Evolutionary conservation across 2,329 filamentous ascomycete species (phyloP).

Genomic region (Xenoacremonium recifei): DNA sequence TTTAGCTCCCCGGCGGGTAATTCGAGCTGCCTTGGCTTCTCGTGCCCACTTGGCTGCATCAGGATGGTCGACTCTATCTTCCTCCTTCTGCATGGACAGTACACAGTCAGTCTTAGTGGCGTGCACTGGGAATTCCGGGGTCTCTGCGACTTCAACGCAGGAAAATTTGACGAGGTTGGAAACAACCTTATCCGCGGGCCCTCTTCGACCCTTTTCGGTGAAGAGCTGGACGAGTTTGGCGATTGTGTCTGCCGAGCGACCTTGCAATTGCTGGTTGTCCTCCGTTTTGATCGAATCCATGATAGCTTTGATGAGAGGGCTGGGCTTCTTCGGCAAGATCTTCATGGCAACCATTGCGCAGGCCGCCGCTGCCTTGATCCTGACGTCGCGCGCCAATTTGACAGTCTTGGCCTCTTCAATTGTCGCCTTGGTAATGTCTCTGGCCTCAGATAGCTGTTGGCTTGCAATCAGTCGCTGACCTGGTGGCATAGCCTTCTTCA

Average conservation of each 20-base stretch:
- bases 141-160: conserved; percentile 96
- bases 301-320: conserved; percentile 87
- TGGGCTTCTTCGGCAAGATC: conserved; percentile 88
- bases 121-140: conserved; percentile 89
- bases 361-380: conserved; percentile 82
- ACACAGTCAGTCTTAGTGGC: conserved; percentile 76
- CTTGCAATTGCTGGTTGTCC: conserved; percentile 85
- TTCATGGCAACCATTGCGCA: conserved; percentile 87
- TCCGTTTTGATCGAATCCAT: conserved; percentile 99
- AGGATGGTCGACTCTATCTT: conserved; percentile 88
- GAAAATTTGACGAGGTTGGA: conserved; percentile 96
- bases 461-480: conserved; percentile 83
- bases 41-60: conserved; percentile 87
- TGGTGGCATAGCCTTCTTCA: conserved; percentile 86
- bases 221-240: conserved; percentile 84
- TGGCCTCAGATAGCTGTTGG: conserved; percentile 76
- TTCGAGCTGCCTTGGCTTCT: conserved; percentile 84
- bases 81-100: conserved; percentile 92
- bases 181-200: conserved; percentile 92
- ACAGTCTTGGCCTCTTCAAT: conserved; percentile 77
- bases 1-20: conserved; percentile 90
- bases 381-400: conserved; percentile 80
- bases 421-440: conserved; percentile 64
- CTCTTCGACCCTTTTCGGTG: conserved; percentile 73
- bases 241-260: conserved; percentile 80